phyloP scores from a whole-genome alignment of 2,329 filamentous ascomycete species.

The Emergomyces orientalis region DNA sequence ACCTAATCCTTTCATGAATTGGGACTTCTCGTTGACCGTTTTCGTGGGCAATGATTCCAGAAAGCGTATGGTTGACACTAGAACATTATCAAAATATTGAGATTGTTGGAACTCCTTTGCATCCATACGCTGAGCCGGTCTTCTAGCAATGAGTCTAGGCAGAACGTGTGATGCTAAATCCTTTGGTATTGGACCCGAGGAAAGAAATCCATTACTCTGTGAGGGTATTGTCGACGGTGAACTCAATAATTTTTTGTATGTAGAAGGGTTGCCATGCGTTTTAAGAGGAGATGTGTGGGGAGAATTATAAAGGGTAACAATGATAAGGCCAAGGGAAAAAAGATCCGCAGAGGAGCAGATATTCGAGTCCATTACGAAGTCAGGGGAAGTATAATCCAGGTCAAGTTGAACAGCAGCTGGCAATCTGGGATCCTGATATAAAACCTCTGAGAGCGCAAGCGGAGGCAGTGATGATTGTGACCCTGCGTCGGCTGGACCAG shows the following conservation, averaged over 20 bases:
- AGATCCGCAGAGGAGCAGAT: conserved; percentile 78
- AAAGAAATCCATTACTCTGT: conserved; percentile 73
- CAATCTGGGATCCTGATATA: conserved; percentile 76
- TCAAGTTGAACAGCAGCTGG: conserved; percentile 78
- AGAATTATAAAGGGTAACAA: conserved; percentile 87
- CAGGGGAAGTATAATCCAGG: conserved; percentile 86
- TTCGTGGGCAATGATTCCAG: conserved; percentile 86
- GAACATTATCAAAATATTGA: conserved; percentile 91
- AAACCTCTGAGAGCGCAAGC: conserved; percentile 70
- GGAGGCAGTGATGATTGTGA: conserved; percentile 67
- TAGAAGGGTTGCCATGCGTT: conserved; percentile 66
- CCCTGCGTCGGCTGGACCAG: conserved; percentile 68
- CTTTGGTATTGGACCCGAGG: conserved; percentile 65
- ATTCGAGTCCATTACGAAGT: conserved; percentile 87
- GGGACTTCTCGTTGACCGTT: conserved; percentile 78
- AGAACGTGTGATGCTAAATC: conserved; percentile 68
- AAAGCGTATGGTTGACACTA: conserved; percentile 94
- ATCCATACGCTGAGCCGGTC: conserved; percentile 77
- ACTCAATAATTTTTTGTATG: conserved; percentile 76
- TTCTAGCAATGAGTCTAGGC: conserved; percentile 74
- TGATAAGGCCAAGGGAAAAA: conserved; percentile 84
- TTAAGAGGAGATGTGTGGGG: conserved; percentile 83
- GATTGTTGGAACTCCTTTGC: conserved; percentile 90
- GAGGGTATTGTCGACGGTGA: conserved; percentile 71
- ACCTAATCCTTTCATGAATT: conserved; percentile 81